These are phyloP conservation scores for Mortierella polycephala DNA, from an alignment of 371 early-diverging fungal species.

Conservation along the genomic window DNA sequence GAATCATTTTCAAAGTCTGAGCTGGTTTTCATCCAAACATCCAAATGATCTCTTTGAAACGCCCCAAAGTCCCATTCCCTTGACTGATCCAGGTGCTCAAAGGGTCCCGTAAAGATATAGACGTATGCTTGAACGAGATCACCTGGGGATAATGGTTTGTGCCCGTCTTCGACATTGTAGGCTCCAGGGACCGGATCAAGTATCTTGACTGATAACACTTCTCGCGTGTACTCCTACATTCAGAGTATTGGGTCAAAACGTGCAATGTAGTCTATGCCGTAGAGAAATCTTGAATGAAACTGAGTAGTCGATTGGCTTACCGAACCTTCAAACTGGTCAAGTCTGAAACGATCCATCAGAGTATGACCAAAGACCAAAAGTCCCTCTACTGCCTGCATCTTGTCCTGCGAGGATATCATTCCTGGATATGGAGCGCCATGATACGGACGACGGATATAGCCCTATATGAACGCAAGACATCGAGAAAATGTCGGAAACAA, in stretches of 20 bases:
- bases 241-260: neutral
- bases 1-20: slow-evolving; percentile 15
- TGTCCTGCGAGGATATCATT: slow-evolving; percentile 35
- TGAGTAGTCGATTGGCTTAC: slow-evolving; percentile 4
- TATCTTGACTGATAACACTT: slow-evolving; percentile 24
- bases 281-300: neutral
- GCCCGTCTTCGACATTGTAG: slow-evolving; percentile 18
- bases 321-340: slow-evolving; percentile 50
- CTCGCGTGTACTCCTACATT: slow-evolving; percentile 41
- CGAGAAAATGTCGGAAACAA: neutral
- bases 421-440: slow-evolving; percentile 47
- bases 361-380: slow-evolving; percentile 44
- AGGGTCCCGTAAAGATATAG: slow-evolving; percentile 43
- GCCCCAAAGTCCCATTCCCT: slow-evolving; percentile 41
- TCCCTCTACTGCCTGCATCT: slow-evolving; percentile 22
- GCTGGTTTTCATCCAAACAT: slow-evolving; percentile 32
- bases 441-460: slow-evolving; percentile 43
- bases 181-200: slow-evolving; percentile 28
- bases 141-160: slow-evolving; percentile 17
- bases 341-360: slow-evolving; percentile 36
- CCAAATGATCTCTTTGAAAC: slow-evolving; percentile 32
- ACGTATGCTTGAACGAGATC: slow-evolving; percentile 30
- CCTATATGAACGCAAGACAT: slow-evolving; percentile 7
- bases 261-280: neutral
- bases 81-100: slow-evolving; percentile 14